Percentiles rank a stretch among this genome's conserved stretches.
Evolutionary conservation across 2,329 filamentous ascomycete genomes (phyloP).

Genomic region (Paecilomyces formosus): DNA sequence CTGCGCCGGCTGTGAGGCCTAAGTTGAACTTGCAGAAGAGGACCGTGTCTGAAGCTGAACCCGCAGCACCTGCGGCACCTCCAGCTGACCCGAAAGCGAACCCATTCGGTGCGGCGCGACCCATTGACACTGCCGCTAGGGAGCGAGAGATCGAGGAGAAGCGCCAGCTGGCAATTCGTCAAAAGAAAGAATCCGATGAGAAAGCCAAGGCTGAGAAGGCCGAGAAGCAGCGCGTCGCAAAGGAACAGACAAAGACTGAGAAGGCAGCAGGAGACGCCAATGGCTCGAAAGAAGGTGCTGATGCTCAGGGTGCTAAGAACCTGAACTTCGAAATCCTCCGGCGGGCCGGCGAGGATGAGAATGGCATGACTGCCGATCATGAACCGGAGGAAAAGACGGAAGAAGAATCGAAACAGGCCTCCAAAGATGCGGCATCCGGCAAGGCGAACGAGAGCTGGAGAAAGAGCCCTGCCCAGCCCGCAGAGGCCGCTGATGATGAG

Average conservation of each 20-base stretch:
- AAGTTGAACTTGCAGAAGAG: slow-evolving; percentile 84
- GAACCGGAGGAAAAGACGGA: slow-evolving; percentile 42
- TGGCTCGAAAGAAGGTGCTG: slow-evolving; percentile 32
- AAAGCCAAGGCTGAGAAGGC: slow-evolving; percentile 68
- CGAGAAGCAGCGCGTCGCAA: slow-evolving; percentile 51
- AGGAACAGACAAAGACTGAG: slow-evolving; percentile 30
- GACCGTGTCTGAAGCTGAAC: slow-evolving; percentile 70
- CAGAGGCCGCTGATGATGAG: slow-evolving; percentile 32
- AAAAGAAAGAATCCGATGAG: slow-evolving; percentile 82
- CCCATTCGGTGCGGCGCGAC: slow-evolving; percentile 86
- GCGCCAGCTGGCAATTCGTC: slow-evolving; percentile 51
- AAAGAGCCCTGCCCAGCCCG: slow-evolving; percentile 21
- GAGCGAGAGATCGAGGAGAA: slow-evolving; percentile 90
- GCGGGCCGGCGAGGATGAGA: slow-evolving; percentile 42
- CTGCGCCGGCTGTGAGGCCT: slow-evolving; percentile 59
- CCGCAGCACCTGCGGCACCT: slow-evolving; percentile 34
- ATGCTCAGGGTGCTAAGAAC: slow-evolving; percentile 39
- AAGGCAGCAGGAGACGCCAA: slow-evolving; percentile 27
- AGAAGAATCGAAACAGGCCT: slow-evolving; percentile 40
- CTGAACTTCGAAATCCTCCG: slow-evolving; percentile 52
- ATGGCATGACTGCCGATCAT: slow-evolving; percentile 43
- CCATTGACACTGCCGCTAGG: slow-evolving; percentile 84
- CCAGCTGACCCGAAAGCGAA: slow-evolving; percentile 69
- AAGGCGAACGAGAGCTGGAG: slow-evolving; percentile 38
- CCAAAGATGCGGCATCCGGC: slow-evolving; percentile 45